Evolutionary conservation across 1,284 basidiomycete species (phyloP), one percentile per base, ranked within the genome.

Genomic region (Malassezia globosa): DNA sequence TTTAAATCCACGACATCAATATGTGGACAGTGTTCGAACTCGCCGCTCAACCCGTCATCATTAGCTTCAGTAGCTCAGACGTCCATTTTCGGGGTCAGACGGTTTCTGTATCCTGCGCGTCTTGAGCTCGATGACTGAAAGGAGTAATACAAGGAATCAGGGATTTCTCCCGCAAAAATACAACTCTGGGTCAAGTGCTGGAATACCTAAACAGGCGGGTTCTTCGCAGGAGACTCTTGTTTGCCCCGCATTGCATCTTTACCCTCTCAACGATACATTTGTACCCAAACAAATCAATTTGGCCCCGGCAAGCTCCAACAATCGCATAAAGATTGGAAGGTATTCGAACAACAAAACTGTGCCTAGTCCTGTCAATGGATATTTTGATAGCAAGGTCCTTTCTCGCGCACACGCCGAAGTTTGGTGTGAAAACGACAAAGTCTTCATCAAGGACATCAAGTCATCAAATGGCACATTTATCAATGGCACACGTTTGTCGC

Each of bases 381-480:
- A 85, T 75, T 96, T 97, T 71, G 92, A 97, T 76, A 86, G 83
- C 44, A 96, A 99, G 73, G 92, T 96, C 1, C 79, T 99, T 56
- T 88, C 85, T 62, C 77, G 92, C 55, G 86, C 87, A 75, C 94
- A 97, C 72, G 94, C 92, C 19, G 90, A 99, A 75, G 86, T 99
- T 8, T 99, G 92, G 92, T 85, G 87, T 74, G 87, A 94, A 58
- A 78, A 75, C 46, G 80, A 81, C 48, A 63, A 64, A 41, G 49
- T 55, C 72, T 94, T 77, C 76, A 96, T 97, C 78, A 94, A 88
- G 74, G 94, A 97, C 72, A 87, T 96, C 68, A 94, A 94, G 76
- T 90, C 87, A 53, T 92, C 87, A 1, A 97, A 97, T 62, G 92
- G 92, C 4, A 97, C 94, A 6, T 97, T 97, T 71, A 92, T 99